Conservation (phyloP, 768 basidiomycete species). For the Rickenella mellea region DNA sequence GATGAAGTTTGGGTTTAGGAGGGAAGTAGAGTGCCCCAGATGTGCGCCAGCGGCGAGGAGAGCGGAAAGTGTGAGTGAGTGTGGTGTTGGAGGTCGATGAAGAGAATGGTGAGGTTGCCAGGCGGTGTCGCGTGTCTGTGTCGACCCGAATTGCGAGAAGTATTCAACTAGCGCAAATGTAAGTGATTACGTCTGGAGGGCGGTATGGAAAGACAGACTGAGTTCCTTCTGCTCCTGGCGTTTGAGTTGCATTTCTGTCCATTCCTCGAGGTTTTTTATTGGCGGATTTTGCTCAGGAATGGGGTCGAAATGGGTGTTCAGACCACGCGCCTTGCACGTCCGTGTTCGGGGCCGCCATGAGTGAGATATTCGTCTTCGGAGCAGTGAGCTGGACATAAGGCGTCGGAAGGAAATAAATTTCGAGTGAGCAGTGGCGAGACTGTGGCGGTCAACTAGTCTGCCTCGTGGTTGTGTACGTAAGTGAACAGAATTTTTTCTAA, state of each 20-base stretch:
- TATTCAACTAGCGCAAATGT: slow-evolving; percentile 37
- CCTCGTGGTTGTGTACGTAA: too few relatives aligned
- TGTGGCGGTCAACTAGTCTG: too few relatives aligned
- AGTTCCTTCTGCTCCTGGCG: slow-evolving; percentile 47
- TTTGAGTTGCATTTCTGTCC: slow-evolving; percentile 51
- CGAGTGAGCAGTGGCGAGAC: neutral
- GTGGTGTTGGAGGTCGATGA: slow-evolving; percentile 47
- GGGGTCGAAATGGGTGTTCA: too few relatives aligned
- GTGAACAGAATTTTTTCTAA: too few relatives aligned
- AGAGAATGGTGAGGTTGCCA: slow-evolving; percentile 68
- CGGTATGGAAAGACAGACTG: slow-evolving; percentile 27
- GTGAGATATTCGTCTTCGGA: too few relatives aligned
- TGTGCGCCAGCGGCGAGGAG: slow-evolving; percentile 91
- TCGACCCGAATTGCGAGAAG: slow-evolving; percentile 69
- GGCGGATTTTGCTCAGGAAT: slow-evolving; percentile 14
- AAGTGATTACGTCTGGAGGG: slow-evolving; percentile 10
- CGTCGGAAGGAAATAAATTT: neutral
- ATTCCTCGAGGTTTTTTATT: slow-evolving; percentile 47
- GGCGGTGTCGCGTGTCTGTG: slow-evolving; percentile 52
- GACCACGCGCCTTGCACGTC: too few relatives aligned
- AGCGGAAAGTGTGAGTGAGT: slow-evolving; percentile 74
- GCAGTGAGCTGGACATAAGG: neutral
- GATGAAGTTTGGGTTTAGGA: slow-evolving; percentile 83
- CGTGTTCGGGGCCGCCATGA: too few relatives aligned
- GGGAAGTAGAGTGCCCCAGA: slow-evolving; percentile 76